Evolutionary conservation across 306 rosid genomes (phyloP).

Genomic region (Carpinus viminea): DNA sequence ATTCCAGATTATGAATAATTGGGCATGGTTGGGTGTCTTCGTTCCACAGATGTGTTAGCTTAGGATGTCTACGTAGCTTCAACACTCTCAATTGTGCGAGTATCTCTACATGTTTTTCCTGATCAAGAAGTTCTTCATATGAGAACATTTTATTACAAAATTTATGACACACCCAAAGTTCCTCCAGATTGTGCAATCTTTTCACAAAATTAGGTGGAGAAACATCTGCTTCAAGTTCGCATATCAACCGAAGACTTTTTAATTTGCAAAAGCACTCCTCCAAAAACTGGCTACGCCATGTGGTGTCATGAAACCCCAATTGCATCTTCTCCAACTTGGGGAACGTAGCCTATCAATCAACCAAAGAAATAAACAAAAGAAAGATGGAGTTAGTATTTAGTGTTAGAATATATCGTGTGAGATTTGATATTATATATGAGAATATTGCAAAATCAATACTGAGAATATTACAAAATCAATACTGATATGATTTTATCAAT

Average conservation of each 20-base stretch:
- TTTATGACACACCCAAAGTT: background rate
- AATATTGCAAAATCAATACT: too few relatives aligned
- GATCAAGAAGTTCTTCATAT: background rate
- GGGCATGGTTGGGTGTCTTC: too few relatives aligned
- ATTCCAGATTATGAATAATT: too few relatives aligned
- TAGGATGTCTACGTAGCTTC: too few relatives aligned
- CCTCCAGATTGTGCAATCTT: background rate
- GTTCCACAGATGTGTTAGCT: too few relatives aligned
- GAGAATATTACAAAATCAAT: too few relatives aligned
- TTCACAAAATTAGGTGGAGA: background rate
- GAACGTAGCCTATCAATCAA: background rate
- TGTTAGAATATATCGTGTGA: too few relatives aligned
- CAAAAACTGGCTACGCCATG: background rate
- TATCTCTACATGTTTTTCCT: too few relatives aligned
- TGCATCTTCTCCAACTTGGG: background rate
- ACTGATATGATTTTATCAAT: too few relatives aligned
- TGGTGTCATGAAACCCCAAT: background rate
- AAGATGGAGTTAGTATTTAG: background rate
- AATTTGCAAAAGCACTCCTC: background rate
- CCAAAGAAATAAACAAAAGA: background rate
- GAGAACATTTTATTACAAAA: background rate
- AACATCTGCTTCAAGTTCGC: background rate
- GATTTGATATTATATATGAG: too few relatives aligned
- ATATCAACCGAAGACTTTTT: background rate
- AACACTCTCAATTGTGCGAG: too few relatives aligned